Conservation (phyloP, 2,329 filamentous ascomycete genomes). For the Teratosphaeria pseudoeucalypti region DNA sequence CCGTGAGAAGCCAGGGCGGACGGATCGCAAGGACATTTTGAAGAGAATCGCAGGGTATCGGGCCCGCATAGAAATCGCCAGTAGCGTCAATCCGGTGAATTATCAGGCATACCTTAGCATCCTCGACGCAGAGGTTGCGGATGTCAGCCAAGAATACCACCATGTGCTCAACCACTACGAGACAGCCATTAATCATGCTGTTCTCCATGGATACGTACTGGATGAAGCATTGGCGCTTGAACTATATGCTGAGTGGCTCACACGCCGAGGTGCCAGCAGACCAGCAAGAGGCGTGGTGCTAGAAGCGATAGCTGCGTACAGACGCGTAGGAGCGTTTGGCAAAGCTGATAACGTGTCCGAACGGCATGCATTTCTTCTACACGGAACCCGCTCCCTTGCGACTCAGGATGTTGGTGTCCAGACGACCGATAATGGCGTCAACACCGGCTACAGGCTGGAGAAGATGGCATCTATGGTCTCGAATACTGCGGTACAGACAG, state of each 20-base stretch:
- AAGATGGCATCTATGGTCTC: slow-evolving; percentile 36
- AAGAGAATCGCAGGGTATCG: slow-evolving; percentile 45
- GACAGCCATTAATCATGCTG: slow-evolving; percentile 59
- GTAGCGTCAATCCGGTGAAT: slow-evolving; percentile 56
- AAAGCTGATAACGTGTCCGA: slow-evolving; percentile 58
- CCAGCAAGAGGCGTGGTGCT: slow-evolving; percentile 59
- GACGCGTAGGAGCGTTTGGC: slow-evolving; percentile 58
- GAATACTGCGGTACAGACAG: slow-evolving; percentile 28
- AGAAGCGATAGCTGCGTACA: slow-evolving; percentile 58
- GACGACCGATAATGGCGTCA: slow-evolving; percentile 45
- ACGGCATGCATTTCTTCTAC: slow-evolving; percentile 57
- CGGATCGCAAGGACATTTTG: slow-evolving; percentile 40
- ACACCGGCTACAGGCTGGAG: slow-evolving; percentile 29
- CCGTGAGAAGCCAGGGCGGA: slow-evolving; percentile 26
- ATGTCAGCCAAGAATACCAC: slow-evolving; percentile 36
- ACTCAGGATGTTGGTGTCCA: slow-evolving; percentile 57
- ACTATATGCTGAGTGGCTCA: slow-evolving; percentile 61
- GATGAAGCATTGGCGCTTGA: slow-evolving; percentile 67
- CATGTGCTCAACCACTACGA: slow-evolving; percentile 56
- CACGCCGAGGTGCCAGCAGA: slow-evolving; percentile 53
- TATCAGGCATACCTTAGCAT: slow-evolving; percentile 60
- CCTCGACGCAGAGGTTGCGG: slow-evolving; percentile 57
- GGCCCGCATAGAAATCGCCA: slow-evolving; percentile 54
- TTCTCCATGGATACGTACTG: slow-evolving; percentile 55
- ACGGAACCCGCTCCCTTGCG: slow-evolving; percentile 50